Conservation (phyloP, 768 basidiomycete species). For the Suillus decipiens region DNA sequence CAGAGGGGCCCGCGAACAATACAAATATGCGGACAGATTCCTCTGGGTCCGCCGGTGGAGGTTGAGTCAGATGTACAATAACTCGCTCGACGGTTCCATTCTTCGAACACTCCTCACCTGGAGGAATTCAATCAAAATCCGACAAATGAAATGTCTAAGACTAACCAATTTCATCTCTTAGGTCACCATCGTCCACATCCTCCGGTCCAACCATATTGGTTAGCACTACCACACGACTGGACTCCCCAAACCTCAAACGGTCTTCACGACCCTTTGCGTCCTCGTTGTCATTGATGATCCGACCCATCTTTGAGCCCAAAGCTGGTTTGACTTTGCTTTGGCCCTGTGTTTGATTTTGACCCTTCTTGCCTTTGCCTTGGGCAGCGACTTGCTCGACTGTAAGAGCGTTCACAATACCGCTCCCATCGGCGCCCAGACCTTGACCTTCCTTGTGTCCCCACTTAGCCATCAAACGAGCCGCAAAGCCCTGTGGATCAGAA, state of each 20-base stretch:
- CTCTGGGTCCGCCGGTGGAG: constrained; percentile 62
- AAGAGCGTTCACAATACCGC: constrained; percentile 88
- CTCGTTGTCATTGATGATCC: constrained; percentile 89
- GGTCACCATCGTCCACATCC: constrained; percentile 82
- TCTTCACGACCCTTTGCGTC: constrained; percentile 80
- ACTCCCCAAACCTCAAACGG: constrained; percentile 79
- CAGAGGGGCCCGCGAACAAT: constrained; percentile 85
- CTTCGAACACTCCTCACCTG: constrained; percentile 90
- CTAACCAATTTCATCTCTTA: constrained; percentile 86
- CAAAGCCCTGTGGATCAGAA: constrained; percentile 73
- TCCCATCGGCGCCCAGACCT: constrained; percentile 82
- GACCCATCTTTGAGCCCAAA: constrained; percentile 73
- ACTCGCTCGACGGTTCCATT: constrained; percentile 93
- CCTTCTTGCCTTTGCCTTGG: constrained; percentile 38
- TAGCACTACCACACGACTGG: constrained; percentile 86
- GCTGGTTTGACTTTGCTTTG: constrained; percentile 39
- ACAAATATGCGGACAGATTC: constrained; percentile 93
- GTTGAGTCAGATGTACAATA: constrained; percentile 75
- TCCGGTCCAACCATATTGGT: constrained; percentile 88
- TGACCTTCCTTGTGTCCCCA: constrained; percentile 96
- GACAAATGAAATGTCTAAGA: constrained; percentile 11
- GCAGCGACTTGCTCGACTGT: constrained; percentile 68
- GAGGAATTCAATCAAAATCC: constrained; percentile 2
- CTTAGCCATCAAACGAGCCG: constrained; percentile 89
- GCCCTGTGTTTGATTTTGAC: constrained; percentile 36